Base-by-base conservation (phyloP, 768 basidiomycete species). In the Butyriboletus loyo region DNA sequence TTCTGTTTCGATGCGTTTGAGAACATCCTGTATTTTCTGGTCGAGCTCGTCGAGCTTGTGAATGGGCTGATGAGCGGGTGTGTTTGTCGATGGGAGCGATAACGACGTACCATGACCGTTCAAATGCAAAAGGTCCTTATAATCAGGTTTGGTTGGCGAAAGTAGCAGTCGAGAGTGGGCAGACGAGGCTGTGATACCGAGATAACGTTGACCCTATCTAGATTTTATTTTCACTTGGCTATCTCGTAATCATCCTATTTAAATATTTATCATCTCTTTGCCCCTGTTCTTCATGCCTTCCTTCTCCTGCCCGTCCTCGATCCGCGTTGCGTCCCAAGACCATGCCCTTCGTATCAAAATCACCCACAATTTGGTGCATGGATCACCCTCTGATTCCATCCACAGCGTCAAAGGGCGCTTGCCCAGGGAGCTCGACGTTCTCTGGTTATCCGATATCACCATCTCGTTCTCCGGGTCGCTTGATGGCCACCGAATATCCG, bases 1-100 rank as follows among this genome's bases (percentile, higher is more conserved):
- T 75, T 96, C 92, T 32, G 88, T 93, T 75, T 87, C 83, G 69
- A 96, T 94, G 70, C 89, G 88, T 72, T 83, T 87, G 75, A 86
- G 83, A 64, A 94, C 85, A 72, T 92, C 90, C 70, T 86, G 85
- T 69, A 95, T 92, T 83, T 94, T 95, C 82, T 86, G 85, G 83
- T 93, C 91, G 73, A 92, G 77, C 73, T 90, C 87, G 65, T 67
- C 65, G 45, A 71, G 58, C 69, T 71, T 54, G 46, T 22, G n/a
- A 25, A 17, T 15, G 39, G 4, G 21, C 6, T 47, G 54, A 48
- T 60, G 21, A 59, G 40, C 30, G 11, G 25, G 43, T 21, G 9
- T 19, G 39, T 25, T 27, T 14, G 54, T 55, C 30, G 50, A 55
- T 49, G 43, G 4, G 28, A 35, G 38, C 52, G 59, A 60, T 42